A percentile compares a stretch with the other conserved stretches of the same genome.
phyloP scores from a whole-genome alignment of 805 yeast genomes.

The Candida nitratophila region DNA sequence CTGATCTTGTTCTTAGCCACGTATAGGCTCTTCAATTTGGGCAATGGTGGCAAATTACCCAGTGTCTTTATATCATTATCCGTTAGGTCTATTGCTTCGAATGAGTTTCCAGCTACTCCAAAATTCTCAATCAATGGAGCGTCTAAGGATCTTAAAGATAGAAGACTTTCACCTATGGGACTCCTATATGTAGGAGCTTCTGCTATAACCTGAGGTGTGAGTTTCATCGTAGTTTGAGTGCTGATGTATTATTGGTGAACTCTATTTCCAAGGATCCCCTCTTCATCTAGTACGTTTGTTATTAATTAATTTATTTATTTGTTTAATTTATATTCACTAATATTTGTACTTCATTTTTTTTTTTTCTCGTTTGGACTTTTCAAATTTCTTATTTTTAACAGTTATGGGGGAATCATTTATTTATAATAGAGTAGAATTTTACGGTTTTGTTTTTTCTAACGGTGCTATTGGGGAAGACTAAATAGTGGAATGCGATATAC shows the following conservation, averaged over 20 bases:
- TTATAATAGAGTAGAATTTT: too few species aligned
- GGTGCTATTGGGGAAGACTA: too few species aligned
- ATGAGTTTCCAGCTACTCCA: constrained; percentile 31
- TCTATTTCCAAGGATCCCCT: too few species aligned
- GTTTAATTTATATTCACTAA: too few species aligned
- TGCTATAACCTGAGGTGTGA: constrained; percentile 42
- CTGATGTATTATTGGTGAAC: not conserved
- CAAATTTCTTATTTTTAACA: too few species aligned
- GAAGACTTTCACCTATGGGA: constrained; percentile 34
- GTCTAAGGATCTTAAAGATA: constrained; percentile 33
- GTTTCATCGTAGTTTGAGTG: constrained; percentile 34
- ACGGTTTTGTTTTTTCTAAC: too few species aligned
- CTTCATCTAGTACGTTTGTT: too few species aligned
- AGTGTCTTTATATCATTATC: constrained; percentile 63
- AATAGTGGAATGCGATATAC: not conserved
- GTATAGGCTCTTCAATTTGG: constrained; percentile 44
- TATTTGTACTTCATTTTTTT: too few species aligned
- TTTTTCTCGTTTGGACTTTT: too few species aligned
- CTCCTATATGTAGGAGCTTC: constrained; percentile 47
- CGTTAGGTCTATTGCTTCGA: constrained; percentile 62
- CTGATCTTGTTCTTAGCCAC: constrained; percentile 57
- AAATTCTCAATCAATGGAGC: constrained; percentile 39
- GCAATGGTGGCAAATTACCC: constrained; percentile 38
- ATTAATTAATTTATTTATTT: too few species aligned
- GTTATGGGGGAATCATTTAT: too few species aligned